phyloP scores from a whole-genome alignment of 129 eudicot genomes.

The Deinandra increscens region DNA sequence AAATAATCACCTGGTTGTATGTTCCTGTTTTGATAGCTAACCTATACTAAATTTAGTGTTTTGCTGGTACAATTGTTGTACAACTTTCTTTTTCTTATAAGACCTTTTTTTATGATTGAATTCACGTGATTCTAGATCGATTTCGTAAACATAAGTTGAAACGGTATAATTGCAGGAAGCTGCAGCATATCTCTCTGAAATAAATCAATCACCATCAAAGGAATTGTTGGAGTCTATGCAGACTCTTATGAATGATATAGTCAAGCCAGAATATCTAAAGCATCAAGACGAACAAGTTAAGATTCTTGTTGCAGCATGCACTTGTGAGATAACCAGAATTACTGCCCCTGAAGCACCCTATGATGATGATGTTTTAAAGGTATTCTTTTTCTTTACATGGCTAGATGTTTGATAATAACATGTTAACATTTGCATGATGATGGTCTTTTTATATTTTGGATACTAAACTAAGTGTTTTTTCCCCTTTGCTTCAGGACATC shows the following conservation, averaged over 20 bases:
- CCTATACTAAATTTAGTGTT: conserved; percentile 7
- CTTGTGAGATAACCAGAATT: conserved; percentile 88
- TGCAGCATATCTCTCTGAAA: conserved; percentile 60
- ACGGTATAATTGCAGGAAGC: conserved; percentile 64
- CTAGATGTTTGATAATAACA: conserved; percentile 8
- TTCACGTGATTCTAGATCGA: conserved; percentile 1
- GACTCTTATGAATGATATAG: conserved; percentile 66
- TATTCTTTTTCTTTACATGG: conserved; percentile 13
- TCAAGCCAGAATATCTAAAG: conserved; percentile 74
- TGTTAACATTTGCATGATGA: conserved; percentile 7
- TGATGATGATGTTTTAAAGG: conserved; percentile 80
- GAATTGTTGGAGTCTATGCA: conserved; percentile 70
- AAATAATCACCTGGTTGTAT: neutral
- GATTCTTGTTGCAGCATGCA: conserved; percentile 88
- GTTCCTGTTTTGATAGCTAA: conserved; percentile 11
- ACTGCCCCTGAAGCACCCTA: conserved; percentile 99
- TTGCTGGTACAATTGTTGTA: neutral
- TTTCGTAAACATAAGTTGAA: conserved; percentile 8
- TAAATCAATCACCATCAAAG: conserved; percentile 81
- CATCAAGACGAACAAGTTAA: conserved; percentile 84
- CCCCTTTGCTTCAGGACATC: conserved; percentile 55
- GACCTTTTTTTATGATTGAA: neutral
- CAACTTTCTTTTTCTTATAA: conserved; percentile 14
- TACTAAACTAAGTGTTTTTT: conserved; percentile 8
- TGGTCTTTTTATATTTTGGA: conserved; percentile 17